phyloP scores from a whole-genome alignment of 1,284 basidiomycete species.

The Malassezia furfur region DNA sequence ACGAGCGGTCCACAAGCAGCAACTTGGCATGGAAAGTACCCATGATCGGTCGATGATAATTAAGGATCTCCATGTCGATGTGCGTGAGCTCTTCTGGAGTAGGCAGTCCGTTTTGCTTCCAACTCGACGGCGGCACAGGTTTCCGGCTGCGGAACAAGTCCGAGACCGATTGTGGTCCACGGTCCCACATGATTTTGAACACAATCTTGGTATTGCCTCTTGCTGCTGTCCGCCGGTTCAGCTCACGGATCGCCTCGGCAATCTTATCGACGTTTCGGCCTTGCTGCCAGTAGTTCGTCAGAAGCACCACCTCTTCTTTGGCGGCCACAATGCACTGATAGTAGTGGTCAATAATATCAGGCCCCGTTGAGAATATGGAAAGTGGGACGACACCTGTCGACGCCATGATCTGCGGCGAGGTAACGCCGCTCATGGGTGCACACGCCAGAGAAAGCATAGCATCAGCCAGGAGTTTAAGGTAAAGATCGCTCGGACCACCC shows the following conservation, averaged over 20 bases:
- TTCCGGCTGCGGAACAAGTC: conserved; percentile 43
- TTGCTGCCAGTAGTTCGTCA: conserved; percentile 47
- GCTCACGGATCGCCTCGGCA: conserved; percentile 36
- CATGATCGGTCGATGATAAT: conserved; percentile 45
- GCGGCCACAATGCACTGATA: conserved; percentile 46
- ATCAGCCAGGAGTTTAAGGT: conserved; percentile 40
- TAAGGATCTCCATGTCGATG: conserved; percentile 41
- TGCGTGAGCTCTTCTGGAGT: conserved; percentile 32
- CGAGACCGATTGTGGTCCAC: conserved; percentile 38
- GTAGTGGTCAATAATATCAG: conserved; percentile 47
- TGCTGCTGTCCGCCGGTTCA: conserved; percentile 22
- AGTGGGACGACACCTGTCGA: conserved; percentile 43
- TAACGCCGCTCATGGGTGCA: conserved; percentile 39
- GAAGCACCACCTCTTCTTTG: conserved; percentile 39
- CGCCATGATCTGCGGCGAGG: conserved; percentile 42
- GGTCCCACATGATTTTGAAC: conserved; percentile 47
- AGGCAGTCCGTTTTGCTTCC: conserved; percentile 42
- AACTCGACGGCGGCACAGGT: conserved; percentile 33
- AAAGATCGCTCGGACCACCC: conserved; percentile 37
- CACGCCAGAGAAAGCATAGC: conserved; percentile 32
- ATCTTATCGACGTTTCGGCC: conserved; percentile 43
- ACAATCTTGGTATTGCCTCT: conserved; percentile 24
- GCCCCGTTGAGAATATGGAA: conserved; percentile 45
- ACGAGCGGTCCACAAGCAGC: conserved; percentile 63
- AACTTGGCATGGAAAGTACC: conserved; percentile 74